A percentile compares a stretch with the other conserved stretches of the same genome.
These are phyloP conservation scores for Salinomyces thailandicus DNA, from an alignment of 2,329 filamentous ascomycete species.

Conservation along the genomic window DNA sequence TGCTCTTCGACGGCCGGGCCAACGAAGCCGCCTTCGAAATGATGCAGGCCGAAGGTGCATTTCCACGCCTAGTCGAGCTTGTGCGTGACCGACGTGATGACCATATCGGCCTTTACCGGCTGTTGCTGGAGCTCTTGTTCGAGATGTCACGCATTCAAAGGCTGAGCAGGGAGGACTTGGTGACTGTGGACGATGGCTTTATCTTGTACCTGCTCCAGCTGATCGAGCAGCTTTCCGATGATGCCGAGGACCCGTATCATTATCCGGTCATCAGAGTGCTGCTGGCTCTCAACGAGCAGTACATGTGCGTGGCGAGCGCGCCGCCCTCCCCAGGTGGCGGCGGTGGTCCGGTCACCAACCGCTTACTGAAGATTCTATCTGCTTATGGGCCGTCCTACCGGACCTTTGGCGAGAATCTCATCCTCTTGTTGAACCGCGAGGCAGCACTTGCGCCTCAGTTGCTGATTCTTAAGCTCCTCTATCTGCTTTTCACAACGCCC, in stretches of 20 bases:
- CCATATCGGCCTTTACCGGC: conserved; percentile 62
- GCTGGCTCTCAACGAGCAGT: conserved; percentile 96
- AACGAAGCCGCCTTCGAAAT: conserved; percentile 70
- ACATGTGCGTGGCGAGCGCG: conserved; percentile 60
- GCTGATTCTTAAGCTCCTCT: conserved; percentile 90
- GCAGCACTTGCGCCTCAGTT: conserved; percentile 86
- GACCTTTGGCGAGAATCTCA: conserved; percentile 96
- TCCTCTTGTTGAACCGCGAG: conserved; percentile 87
- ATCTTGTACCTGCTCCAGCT: conserved; percentile 73
- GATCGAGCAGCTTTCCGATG: conserved; percentile 78
- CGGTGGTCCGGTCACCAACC: conserved; percentile 60
- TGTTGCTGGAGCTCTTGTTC: conserved; percentile 81
- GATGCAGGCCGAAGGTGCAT: conserved; percentile 80
- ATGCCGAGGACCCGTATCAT: conserved; percentile 86
- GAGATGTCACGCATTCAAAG: conserved; percentile 93
- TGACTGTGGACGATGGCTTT: conserved; percentile 62
- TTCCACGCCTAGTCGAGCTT: conserved; percentile 71
- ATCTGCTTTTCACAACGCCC: conserved; percentile 85
- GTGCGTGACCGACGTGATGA: conserved; percentile 54
- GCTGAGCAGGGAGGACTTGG: conserved; percentile 64
- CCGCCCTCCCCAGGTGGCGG: conserved; percentile 40
- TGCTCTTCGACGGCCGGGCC: conserved; percentile 74
- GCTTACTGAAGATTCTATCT: conserved; percentile 84
- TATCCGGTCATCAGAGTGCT: conserved; percentile 89
- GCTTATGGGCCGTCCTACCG: conserved; percentile 71